A percentile compares a stretch with the other conserved stretches of the same genome.
phyloP scores from a whole-genome alignment of 495 filamentous ascomycete genomes.

The Neurospora africana region DNA sequence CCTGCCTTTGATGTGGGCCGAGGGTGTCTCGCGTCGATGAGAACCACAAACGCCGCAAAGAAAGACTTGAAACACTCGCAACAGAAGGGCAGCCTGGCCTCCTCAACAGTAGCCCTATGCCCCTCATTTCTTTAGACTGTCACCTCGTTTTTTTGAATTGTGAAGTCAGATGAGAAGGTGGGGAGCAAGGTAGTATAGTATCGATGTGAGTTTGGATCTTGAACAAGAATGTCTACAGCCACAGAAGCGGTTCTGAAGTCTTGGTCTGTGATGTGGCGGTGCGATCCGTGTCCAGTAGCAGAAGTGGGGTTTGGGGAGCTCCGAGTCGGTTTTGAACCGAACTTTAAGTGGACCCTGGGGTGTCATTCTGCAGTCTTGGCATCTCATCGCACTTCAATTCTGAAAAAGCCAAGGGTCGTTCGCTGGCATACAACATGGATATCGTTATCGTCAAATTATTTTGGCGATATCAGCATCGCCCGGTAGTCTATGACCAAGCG shows the following conservation, averaged over 20 bases:
- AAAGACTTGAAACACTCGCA: neutral
- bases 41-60: neutral
- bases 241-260: neutral
- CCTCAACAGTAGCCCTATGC: neutral
- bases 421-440: neutral
- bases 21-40: neutral
- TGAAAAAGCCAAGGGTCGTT: neutral
- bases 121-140: neutral
- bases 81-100: neutral
- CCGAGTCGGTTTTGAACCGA: neutral
- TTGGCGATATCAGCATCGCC: neutral
- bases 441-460: neutral
- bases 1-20: neutral
- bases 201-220: neutral
- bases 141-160: neutral
- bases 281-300: neutral
- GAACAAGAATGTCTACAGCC: neutral
- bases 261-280: neutral
- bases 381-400: neutral
- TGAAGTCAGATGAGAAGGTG: neutral
- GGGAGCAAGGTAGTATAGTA: neutral
- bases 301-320: neutral
- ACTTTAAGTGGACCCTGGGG: neutral
- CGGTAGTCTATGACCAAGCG: neutral
- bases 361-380: neutral